These are phyloP conservation scores for Styphnolobium japonicum DNA, from an alignment of 306 rosid species.

Conservation along the genomic window DNA sequence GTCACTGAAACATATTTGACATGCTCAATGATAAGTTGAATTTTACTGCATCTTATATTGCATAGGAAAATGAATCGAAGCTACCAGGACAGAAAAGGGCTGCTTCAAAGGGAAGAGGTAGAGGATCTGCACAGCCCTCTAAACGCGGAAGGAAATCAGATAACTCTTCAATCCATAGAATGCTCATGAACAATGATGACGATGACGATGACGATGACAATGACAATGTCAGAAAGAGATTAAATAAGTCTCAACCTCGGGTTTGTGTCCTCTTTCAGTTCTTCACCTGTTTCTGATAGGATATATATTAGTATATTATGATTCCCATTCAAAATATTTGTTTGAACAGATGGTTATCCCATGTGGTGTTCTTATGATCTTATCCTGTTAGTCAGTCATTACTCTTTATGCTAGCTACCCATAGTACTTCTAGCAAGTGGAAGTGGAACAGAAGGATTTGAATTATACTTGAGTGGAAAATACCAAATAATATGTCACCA, in stretches of 20 bases:
- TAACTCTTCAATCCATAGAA: slow-evolving; percentile 59
- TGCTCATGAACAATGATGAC: slow-evolving; percentile 59
- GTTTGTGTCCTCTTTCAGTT: slow-evolving; percentile 46
- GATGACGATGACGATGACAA: slow-evolving; percentile 65
- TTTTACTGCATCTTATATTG: slow-evolving; percentile 19
- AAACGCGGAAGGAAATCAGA: slow-evolving; percentile 78
- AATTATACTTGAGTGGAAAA: neutral
- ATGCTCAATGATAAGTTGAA: slow-evolving; percentile 11
- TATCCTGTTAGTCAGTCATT: neutral
- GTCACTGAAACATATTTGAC: slow-evolving; percentile 4
- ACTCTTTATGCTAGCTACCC: slow-evolving; percentile 7
- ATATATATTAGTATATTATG: neutral
- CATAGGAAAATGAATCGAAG: slow-evolving; percentile 69
- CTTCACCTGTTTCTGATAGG: slow-evolving; percentile 17
- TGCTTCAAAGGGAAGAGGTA: slow-evolving; percentile 85
- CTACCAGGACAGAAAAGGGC: slow-evolving; percentile 67
- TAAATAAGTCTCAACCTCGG: slow-evolving; percentile 74
- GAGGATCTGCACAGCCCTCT: slow-evolving; percentile 69
- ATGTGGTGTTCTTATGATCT: neutral
- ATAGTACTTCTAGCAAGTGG: slow-evolving; percentile 10
- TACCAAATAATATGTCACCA: neutral
- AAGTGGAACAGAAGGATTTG: slow-evolving; percentile 13
- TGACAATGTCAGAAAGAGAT: slow-evolving; percentile 47
- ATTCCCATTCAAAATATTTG: slow-evolving; percentile 1
- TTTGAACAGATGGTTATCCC: slow-evolving; percentile 1